Evolutionary conservation across 805 yeast genomes (phyloP).

Genomic region (Isabelozyma pseudorhagii): DNA sequence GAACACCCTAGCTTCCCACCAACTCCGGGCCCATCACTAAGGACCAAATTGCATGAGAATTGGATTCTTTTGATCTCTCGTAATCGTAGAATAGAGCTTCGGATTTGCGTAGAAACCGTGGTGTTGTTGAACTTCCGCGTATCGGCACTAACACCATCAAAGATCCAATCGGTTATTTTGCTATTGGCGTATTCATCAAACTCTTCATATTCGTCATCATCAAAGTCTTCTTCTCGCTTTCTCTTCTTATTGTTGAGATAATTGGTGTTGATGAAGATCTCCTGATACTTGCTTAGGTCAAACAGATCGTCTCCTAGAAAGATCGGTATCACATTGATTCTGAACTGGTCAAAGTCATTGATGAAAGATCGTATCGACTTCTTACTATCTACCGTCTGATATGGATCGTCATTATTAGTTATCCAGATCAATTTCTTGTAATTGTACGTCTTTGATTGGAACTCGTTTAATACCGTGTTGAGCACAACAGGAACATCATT

Average conservation of each 20-base stretch:
- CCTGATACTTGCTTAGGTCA: slow-evolving; percentile 47
- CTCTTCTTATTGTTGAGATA: slow-evolving; percentile 29
- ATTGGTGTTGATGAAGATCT: slow-evolving; percentile 52
- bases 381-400: slow-evolving; percentile 39
- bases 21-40: slow-evolving; percentile 43
- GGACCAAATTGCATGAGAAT: slow-evolving; percentile 58
- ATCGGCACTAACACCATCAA: slow-evolving; percentile 8
- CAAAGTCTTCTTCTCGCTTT: slow-evolving; percentile 5
- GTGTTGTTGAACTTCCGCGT: slow-evolving; percentile 14
- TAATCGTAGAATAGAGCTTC: slow-evolving; percentile 47
- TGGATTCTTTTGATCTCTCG: slow-evolving; percentile 62
- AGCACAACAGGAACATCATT: slow-evolving; percentile 37
- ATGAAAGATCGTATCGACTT: slow-evolving; percentile 53
- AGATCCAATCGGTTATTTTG: background rate
- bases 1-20: slow-evolving; percentile 52
- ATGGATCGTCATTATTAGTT: slow-evolving; percentile 75
- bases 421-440: slow-evolving; percentile 63
- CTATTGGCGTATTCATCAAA: slow-evolving; percentile 7
- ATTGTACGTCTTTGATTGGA: slow-evolving; percentile 47
- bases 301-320: slow-evolving; percentile 41
- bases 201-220: slow-evolving; percentile 5
- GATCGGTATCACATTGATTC: slow-evolving; percentile 60
- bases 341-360: slow-evolving; percentile 55
- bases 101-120: slow-evolving; percentile 40
- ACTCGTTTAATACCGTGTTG: slow-evolving; percentile 53